These are phyloP conservation scores for Cardamine chenopodiifolia DNA, from an alignment of 345 rosid species.

Conservation along the genomic window DNA sequence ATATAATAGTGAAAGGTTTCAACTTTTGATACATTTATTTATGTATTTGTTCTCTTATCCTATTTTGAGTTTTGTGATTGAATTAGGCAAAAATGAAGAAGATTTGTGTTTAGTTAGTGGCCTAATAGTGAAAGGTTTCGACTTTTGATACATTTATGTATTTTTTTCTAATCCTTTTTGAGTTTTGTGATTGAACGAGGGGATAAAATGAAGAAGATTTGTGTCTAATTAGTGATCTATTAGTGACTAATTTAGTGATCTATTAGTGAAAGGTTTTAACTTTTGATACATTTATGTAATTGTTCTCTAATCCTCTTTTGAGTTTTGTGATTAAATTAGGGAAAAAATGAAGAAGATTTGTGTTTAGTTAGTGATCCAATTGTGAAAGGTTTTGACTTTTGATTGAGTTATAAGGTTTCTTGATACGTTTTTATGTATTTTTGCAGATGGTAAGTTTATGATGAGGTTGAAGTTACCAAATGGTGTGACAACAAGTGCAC, in stretches of 20 bases:
- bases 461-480: slow-evolving; percentile 96
- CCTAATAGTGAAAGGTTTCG: not conserved
- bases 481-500: slow-evolving; percentile 91
- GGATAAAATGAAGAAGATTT: not conserved
- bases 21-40: not conserved
- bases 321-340: not conserved
- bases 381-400: not conserved
- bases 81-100: not conserved
- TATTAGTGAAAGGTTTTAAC: not conserved
- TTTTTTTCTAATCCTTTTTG: not conserved
- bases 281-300: not conserved
- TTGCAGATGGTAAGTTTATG: slow-evolving; percentile 92
- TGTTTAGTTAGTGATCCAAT: not conserved
- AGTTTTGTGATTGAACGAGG: not conserved
- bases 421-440: not conserved
- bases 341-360: not conserved
- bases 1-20: not conserved
- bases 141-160: not conserved
- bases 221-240: not conserved
- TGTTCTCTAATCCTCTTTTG: not conserved
- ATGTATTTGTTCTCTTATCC: not conserved
- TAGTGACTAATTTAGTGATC: not conserved
- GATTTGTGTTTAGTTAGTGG: not conserved
- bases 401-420: not conserved
- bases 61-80: not conserved